phyloP scores from a whole-genome alignment of 805 yeast genomes.

The Candida montana region DNA sequence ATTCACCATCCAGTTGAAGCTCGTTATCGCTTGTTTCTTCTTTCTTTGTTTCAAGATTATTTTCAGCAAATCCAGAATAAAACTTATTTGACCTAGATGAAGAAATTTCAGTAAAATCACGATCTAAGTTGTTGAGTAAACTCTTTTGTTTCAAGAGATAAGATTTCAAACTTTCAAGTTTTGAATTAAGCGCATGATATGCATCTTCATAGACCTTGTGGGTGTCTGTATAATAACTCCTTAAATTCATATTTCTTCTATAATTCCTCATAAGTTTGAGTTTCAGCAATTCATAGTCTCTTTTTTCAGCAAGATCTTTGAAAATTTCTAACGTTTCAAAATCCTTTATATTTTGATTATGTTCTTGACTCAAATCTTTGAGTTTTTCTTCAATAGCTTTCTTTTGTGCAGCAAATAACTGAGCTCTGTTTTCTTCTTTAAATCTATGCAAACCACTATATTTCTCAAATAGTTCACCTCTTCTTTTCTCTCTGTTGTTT shows the following conservation, averaged over 20 bases:
- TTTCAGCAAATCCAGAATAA: conserved; percentile 23
- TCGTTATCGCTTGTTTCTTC: not conserved
- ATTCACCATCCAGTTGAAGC: not conserved
- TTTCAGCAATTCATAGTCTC: conserved; percentile 29
- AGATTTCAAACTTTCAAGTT: conserved; percentile 29
- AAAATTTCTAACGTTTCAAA: conserved; percentile 12
- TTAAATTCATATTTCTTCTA: conserved; percentile 22
- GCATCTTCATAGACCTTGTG: conserved; percentile 24
- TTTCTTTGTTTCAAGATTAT: not conserved
- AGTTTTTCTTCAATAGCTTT: conserved; percentile 1
- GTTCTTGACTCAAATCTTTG: conserved; percentile 2
- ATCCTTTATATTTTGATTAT: conserved; percentile 5
- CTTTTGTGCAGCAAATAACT: conserved; percentile 8
- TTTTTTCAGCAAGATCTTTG: conserved; percentile 28
- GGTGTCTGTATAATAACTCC: conserved; percentile 22
- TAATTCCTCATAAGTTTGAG: conserved; percentile 23
- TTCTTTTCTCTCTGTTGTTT: conserved; percentile 24
- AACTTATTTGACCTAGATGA: conserved; percentile 26
- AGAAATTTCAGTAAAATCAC: conserved; percentile 25
- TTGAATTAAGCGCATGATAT: conserved; percentile 22
- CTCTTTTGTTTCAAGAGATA: conserved; percentile 28
- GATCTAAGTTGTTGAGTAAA: conserved; percentile 22
- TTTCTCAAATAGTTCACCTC: conserved; percentile 22
- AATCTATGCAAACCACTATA: conserved; percentile 15
- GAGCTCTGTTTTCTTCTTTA: conserved; percentile 13